phyloP scores from a whole-genome alignment of 1,284 basidiomycete genomes.

The Malassezia caprae region DNA sequence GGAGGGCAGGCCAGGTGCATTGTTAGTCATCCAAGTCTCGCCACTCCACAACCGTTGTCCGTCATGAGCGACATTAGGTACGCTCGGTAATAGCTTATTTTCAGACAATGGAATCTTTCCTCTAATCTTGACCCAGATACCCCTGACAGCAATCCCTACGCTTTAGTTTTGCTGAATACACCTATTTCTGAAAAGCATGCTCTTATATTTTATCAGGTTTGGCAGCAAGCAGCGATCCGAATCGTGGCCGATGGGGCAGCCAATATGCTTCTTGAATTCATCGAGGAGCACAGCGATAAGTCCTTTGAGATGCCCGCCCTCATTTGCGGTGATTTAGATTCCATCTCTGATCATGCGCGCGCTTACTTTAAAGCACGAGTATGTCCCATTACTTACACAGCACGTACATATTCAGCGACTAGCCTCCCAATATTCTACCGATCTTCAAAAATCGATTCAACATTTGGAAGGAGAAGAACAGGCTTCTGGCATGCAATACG shows the following conservation, averaged over 20 bases:
- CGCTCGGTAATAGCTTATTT: not conserved
- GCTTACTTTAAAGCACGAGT: constrained; percentile 55
- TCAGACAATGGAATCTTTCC: not conserved
- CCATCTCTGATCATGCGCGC: constrained; percentile 63
- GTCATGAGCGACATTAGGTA: not conserved
- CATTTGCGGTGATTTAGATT: constrained; percentile 87
- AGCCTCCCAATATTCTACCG: constrained; percentile 70
- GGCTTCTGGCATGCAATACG: constrained; percentile 7
- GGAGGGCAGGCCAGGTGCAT: not conserved
- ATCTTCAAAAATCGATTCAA: constrained; percentile 80
- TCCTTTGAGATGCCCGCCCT: constrained; percentile 56
- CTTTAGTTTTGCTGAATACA: constrained; percentile 18
- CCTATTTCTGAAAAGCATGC: constrained; percentile 12
- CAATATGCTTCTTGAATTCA: constrained; percentile 66
- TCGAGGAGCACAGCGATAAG: constrained; percentile 42
- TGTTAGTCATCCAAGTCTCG: not conserved
- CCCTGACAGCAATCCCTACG: not conserved
- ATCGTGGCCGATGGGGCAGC: constrained; percentile 84
- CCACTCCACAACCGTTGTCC: not conserved
- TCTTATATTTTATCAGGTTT: constrained; percentile 2
- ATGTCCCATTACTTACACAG: constrained; percentile 51
- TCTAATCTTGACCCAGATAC: not conserved
- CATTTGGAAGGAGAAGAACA: constrained; percentile 56
- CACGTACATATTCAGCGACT: constrained; percentile 63
- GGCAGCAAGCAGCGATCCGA: constrained; percentile 28